Percentiles rank a stretch among this genome's conserved stretches.
Conservation (phyloP, 345 rosid species). For the Kandelia obovata region DNA sequence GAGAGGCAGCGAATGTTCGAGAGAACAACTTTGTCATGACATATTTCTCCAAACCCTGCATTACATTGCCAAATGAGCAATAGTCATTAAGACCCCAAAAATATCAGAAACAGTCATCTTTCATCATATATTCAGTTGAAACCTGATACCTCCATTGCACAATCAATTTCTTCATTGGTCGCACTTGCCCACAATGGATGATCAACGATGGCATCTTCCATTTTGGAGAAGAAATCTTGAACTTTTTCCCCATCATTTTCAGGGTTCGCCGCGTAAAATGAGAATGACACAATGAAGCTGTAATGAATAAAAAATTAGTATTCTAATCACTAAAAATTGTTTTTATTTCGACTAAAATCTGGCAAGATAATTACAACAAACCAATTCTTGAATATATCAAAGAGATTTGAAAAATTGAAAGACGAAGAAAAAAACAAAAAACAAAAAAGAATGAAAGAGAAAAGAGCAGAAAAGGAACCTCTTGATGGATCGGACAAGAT, state of each 20-base stretch:
- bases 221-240: slow-evolving; percentile 44
- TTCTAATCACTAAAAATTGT: not conserved
- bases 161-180: slow-evolving; percentile 41
- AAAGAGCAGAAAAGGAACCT: slow-evolving; percentile 35
- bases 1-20: slow-evolving; percentile 42
- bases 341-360: too few relatives aligned
- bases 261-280: slow-evolving; percentile 42
- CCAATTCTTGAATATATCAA: not conserved
- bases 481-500: slow-evolving; percentile 65
- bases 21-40: slow-evolving; percentile 50
- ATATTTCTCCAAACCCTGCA: slow-evolving; percentile 60
- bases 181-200: slow-evolving; percentile 51
- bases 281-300: slow-evolving; percentile 62
- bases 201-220: slow-evolving; percentile 51
- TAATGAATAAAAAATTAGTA: slow-evolving; percentile 1
- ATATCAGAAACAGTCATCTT: not conserved
- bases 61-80: not conserved
- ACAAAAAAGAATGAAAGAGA: not conserved
- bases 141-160: slow-evolving; percentile 40
- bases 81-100: not conserved
- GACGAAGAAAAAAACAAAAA: not conserved
- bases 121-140: not conserved
- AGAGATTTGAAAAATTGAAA: not conserved
- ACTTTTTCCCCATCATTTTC: slow-evolving; percentile 51
- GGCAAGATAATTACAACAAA: not conserved